These are phyloP conservation scores for Melampsora americana DNA, from an alignment of 1,284 basidiomycete genomes.

Conservation along the genomic window DNA sequence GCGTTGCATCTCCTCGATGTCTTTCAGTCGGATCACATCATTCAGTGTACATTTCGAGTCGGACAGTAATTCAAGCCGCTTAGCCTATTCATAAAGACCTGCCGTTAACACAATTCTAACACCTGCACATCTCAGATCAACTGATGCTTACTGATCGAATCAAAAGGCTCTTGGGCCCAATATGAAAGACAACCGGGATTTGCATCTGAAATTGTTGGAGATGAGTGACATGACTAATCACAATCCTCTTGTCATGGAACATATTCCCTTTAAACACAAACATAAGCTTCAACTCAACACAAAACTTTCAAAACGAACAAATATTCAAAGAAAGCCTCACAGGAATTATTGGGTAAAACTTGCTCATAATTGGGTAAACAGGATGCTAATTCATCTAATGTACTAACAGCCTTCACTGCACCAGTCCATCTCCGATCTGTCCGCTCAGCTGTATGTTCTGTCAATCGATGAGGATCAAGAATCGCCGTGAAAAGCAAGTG, in stretches of 20 bases:
- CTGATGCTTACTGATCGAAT: slow-evolving; percentile 52
- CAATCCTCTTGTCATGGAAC: slow-evolving; percentile 42
- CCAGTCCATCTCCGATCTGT: slow-evolving; percentile 27
- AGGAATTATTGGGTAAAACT: slow-evolving; percentile 43
- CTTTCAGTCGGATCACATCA: slow-evolving; percentile 59
- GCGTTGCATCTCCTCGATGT: slow-evolving; percentile 67
- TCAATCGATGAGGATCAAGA: background rate
- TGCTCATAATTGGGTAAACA: slow-evolving; percentile 43
- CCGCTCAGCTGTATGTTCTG: slow-evolving; percentile 16
- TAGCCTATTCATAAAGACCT: slow-evolving; percentile 20
- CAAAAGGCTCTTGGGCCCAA: slow-evolving; percentile 48
- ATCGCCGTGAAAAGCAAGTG: background rate
- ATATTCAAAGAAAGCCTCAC: slow-evolving; percentile 17
- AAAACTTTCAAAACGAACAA: background rate
- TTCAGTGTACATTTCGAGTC: slow-evolving; percentile 50
- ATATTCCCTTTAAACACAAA: slow-evolving; percentile 20
- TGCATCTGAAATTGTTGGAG: slow-evolving; percentile 45
- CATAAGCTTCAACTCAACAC: background rate
- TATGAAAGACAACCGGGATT: slow-evolving; percentile 45
- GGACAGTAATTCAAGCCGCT: slow-evolving; percentile 45
- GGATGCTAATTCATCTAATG: slow-evolving; percentile 42
- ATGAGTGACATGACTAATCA: slow-evolving; percentile 45
- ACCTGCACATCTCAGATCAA: background rate
- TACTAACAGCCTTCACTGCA: slow-evolving; percentile 28
- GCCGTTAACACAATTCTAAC: background rate